Base-by-base conservation (phyloP, 2,329 filamentous ascomycete species). In the Chaetomium globosum region DNA sequence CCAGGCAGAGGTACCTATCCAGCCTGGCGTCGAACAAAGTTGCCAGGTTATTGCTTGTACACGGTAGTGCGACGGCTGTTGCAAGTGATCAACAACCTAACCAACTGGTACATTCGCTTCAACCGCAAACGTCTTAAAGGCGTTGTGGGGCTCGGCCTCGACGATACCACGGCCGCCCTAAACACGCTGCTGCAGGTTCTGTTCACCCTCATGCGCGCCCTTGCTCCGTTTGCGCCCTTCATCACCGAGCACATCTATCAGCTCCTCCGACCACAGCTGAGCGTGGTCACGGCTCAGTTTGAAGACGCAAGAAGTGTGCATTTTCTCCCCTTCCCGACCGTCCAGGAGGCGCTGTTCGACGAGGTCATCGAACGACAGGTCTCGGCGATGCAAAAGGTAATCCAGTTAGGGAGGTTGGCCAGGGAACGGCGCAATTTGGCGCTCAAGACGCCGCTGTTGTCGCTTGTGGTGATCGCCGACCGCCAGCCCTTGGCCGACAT, bases 41-140 rank as follows among this genome's bases (percentile, higher is more conserved):
- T 13, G 8, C 21, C 30, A 82, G 88, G 80, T 6, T 92, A 92
- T 75, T 88, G 90, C 51, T 79, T 93, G 36, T 97, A 97, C 78
- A 97, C 93, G 1, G 94, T 97, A 53, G 93, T 97, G 52, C 93
- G 93, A 7, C 85, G 91, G 68, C 80, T 98, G 66, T 84, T 96
- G n/a, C 85, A 85, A 65, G 85, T 96, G 73, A 96, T 97, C 70
- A 94, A 97, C 74, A 92, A 96, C 78, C 93, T 91, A 4, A 97
- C 93, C n/a, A 98, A 98, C 79, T 97, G 93, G 93, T 97, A 97
- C 79, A 97, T 97, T 76, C 87, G 93, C 68, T 96, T 97, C 82
- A 97, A 97, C 81, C 86, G 93, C 62, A 91, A 91, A 77, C 87
- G 93, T 61, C 83, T 97, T 70, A 97, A 97, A 86, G 93, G 93